Conservation (phyloP, 306 rosid genomes). For the Casuarina equisetifolia region DNA sequence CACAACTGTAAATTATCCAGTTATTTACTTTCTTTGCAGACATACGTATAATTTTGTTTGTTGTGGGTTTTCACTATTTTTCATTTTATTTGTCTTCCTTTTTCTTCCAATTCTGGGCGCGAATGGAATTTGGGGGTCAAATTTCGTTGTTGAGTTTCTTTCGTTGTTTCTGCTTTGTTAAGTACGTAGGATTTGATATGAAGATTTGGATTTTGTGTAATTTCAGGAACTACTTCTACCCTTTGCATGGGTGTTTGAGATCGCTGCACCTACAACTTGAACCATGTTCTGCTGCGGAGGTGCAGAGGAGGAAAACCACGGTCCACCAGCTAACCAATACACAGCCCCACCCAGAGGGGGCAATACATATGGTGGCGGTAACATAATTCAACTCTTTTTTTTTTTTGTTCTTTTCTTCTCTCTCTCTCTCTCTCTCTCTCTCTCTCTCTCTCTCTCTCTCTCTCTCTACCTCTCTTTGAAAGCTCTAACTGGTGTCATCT, state of each 20-base stretch:
- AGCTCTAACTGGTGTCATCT: background rate
- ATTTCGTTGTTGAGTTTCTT: background rate
- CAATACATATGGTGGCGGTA: constrained; percentile 55
- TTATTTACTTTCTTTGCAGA: background rate
- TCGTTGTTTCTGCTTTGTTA: background rate
- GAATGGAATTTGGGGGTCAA: background rate
- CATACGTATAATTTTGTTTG: background rate
- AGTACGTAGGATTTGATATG: background rate
- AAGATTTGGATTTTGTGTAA: constrained; percentile 9
- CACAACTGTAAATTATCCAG: background rate
- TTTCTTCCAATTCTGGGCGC: background rate
- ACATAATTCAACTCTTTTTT: constrained; percentile 4
- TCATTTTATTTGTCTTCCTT: background rate
- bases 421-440: no score
- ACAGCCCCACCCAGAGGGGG: constrained; percentile 72
- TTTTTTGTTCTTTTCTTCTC: background rate
- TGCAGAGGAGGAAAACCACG: constrained; percentile 66
- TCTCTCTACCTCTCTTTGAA: background rate
- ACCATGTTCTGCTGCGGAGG: constrained; percentile 87
- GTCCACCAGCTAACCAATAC: constrained; percentile 65
- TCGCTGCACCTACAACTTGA: constrained; percentile 37
- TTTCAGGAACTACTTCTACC: constrained; percentile 8
- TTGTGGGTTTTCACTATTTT: background rate
- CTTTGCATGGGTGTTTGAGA: constrained; percentile 46
- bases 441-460: background rate